phyloP scores from a whole-genome alignment of 2,329 filamentous ascomycete genomes.

The Beauveria sp. region DNA sequence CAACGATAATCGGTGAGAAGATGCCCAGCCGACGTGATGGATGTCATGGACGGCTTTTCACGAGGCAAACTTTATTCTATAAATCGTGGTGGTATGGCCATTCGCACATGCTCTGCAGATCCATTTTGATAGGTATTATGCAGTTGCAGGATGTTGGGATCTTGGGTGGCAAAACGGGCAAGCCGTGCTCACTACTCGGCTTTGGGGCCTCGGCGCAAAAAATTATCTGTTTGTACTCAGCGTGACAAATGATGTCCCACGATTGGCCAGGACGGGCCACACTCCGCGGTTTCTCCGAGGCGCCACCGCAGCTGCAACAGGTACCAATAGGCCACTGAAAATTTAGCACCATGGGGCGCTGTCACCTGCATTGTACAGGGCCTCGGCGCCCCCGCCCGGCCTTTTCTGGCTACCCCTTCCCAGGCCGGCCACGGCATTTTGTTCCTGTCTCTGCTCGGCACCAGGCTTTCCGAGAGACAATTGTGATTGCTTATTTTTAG shows the following conservation, averaged over 20 bases:
- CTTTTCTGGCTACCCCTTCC: not conserved
- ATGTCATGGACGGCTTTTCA: too few species aligned
- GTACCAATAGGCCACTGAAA: not conserved
- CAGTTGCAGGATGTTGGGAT: too few species aligned
- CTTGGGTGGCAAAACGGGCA: not conserved
- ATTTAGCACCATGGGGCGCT: not conserved
- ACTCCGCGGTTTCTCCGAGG: not conserved
- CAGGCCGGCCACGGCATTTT: not conserved
- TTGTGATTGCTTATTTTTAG: not conserved
- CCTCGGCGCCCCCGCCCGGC: slow-evolving; percentile 1
- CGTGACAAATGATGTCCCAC: not conserved
- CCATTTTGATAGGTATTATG: not conserved
- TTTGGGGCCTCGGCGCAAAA: not conserved
- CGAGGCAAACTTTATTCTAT: too few species aligned
- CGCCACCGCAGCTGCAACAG: not conserved
- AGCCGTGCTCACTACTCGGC: not conserved
- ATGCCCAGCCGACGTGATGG: too few species aligned
- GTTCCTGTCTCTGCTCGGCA: not conserved
- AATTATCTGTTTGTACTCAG: not conserved
- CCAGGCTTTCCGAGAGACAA: not conserved
- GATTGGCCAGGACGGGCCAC: not conserved
- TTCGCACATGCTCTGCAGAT: not conserved
- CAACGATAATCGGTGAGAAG: too few species aligned
- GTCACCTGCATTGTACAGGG: not conserved
- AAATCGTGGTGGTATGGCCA: not conserved